Evolutionary conservation across 352 stramenopile genomes (phyloP).

Genomic region (Phytophthora parvispora): DNA sequence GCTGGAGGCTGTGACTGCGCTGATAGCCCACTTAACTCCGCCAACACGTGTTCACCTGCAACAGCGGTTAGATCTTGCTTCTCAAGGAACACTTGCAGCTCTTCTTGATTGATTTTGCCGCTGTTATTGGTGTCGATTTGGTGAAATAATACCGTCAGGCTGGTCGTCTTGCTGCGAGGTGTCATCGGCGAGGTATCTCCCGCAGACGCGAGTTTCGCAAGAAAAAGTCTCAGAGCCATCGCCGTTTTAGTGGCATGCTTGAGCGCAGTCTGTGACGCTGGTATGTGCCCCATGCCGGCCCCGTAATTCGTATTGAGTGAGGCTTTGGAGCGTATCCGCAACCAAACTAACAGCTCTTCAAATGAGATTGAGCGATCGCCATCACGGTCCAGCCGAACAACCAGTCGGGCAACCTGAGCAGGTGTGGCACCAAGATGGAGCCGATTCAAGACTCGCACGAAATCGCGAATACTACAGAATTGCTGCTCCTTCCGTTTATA

Average conservation of each 20-base stretch:
- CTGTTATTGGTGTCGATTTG: conserved; percentile 61
- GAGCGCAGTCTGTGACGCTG: conserved; percentile 1
- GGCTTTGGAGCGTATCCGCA: conserved; percentile 44
- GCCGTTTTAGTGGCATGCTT: conserved; percentile 23
- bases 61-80: conserved; percentile 21
- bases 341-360: conserved; percentile 74
- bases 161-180: conserved; percentile 9
- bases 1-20: conserved; percentile 8
- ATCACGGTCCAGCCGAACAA: conserved; percentile 65
- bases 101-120: conserved; percentile 62
- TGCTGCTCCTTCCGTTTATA: conserved; percentile 39
- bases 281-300: neutral
- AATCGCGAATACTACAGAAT: conserved; percentile 42
- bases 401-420: conserved; percentile 61
- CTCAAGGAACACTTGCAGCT: conserved; percentile 58
- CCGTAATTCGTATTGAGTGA: neutral
- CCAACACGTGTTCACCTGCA: conserved; percentile 7
- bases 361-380: conserved; percentile 70
- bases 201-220: conserved; percentile 24
- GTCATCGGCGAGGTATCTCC: neutral
- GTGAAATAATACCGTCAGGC: conserved; percentile 50
- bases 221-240: conserved; percentile 21
- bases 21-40: conserved; percentile 25
- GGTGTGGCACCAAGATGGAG: conserved; percentile 55
- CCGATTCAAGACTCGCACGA: conserved; percentile 46